Percentiles rank a stretch among this genome's conserved stretches.
Conservation (phyloP, 495 filamentous ascomycete species). For the Penicillium paradoxum region DNA sequence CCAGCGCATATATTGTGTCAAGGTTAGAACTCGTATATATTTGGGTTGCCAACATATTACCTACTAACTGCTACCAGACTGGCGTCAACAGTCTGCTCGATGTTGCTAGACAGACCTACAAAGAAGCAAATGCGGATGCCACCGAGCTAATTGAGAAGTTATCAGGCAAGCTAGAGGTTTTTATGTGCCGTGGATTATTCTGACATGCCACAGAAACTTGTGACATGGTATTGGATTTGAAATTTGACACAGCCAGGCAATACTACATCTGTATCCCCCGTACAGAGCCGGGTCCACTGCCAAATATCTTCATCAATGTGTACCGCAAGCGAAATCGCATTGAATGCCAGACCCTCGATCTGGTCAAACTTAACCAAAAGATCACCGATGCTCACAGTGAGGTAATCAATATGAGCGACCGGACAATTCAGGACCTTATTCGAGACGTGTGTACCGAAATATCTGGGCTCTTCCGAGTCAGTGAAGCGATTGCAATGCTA, state of each 20-base stretch:
- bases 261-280: slow-evolving; percentile 73
- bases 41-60: too few species aligned
- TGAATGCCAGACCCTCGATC: slow-evolving; percentile 79
- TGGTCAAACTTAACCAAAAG: slow-evolving; percentile 71
- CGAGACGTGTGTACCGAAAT: slow-evolving; percentile 61
- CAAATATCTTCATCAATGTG: slow-evolving; percentile 72
- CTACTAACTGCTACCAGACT: slow-evolving; percentile 45
- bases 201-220: slow-evolving; percentile 48
- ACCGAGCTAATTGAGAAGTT: slow-evolving; percentile 63
- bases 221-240: slow-evolving; percentile 58
- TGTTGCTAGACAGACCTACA: slow-evolving; percentile 80
- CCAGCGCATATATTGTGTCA: slow-evolving; percentile 89
- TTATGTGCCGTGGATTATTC: not conserved
- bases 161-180: slow-evolving; percentile 38
- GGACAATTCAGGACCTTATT: slow-evolving; percentile 64
- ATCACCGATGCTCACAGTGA: slow-evolving; percentile 76
- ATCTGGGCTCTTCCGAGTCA: slow-evolving; percentile 66
- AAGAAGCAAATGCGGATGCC: slow-evolving; percentile 75
- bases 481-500: slow-evolving; percentile 81
- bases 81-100: slow-evolving; percentile 84
- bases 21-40: slow-evolving; percentile 40
- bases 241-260: slow-evolving; percentile 69
- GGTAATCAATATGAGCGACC: slow-evolving; percentile 68
- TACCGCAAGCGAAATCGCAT: slow-evolving; percentile 65
- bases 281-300: slow-evolving; percentile 59